Conservation (phyloP, 495 filamentous ascomycete species). For the Neurospora hispaniola region DNA sequence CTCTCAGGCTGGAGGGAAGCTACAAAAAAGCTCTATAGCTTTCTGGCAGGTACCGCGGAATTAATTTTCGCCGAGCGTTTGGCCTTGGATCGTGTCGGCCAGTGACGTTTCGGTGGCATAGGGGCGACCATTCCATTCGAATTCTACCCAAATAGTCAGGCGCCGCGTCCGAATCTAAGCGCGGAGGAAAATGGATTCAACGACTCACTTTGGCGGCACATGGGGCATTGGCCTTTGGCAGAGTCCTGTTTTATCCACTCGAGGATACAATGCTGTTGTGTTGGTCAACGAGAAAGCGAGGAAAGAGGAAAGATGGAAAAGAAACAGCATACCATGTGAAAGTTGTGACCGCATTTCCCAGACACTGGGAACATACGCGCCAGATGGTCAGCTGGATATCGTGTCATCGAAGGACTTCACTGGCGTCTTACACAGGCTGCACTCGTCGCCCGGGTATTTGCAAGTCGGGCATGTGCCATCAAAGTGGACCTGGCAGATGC, state of each 20-base stretch:
- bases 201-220: slow-evolving; percentile 87
- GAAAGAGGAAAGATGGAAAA: not conserved
- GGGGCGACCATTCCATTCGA: slow-evolving; percentile 47
- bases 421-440: slow-evolving; percentile 61
- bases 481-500: slow-evolving; percentile 96
- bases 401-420: not conserved
- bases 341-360: slow-evolving; percentile 92
- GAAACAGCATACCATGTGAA: slow-evolving; percentile 68
- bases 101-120: slow-evolving; percentile 11
- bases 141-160: slow-evolving; percentile 35
- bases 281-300: not conserved
- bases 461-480: slow-evolving; percentile 96
- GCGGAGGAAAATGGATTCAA: not conserved
- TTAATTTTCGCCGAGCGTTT: not conserved
- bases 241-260: slow-evolving; percentile 94
- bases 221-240: slow-evolving; percentile 88
- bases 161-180: not conserved
- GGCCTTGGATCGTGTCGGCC: slow-evolving; percentile 9
- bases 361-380: slow-evolving; percentile 49
- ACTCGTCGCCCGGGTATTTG: slow-evolving; percentile 96
- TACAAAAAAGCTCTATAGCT: not conserved
- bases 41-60: not conserved
- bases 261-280: slow-evolving; percentile 74
- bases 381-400: not conserved
- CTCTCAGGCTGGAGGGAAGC: not conserved